Conservation (phyloP, 2,329 filamentous ascomycete genomes). For the Xylariaceae sp. region DNA sequence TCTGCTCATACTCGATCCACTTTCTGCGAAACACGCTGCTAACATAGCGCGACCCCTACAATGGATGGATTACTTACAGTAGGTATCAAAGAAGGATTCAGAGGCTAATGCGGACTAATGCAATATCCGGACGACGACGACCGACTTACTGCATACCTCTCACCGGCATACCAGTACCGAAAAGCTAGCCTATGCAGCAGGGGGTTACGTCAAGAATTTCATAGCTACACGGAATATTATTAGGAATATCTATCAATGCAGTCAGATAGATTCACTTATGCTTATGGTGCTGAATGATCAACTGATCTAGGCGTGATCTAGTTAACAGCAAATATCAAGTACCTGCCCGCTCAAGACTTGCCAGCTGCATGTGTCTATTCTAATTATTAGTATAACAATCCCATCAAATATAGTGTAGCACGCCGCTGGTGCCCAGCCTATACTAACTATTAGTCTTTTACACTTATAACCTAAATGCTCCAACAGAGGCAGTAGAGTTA, state of each 20-base stretch:
- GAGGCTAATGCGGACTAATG: no score
- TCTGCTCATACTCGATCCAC: no score
- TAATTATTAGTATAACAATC: slow-evolving; percentile 11
- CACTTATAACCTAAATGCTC: not conserved
- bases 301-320: no score
- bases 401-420: not conserved
- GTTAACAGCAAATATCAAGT: not conserved
- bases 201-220: not conserved
- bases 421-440: not conserved
- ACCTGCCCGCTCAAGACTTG: slow-evolving; percentile 2
- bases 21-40: no score
- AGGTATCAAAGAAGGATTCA: no score
- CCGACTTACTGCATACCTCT: no score
- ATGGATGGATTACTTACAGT: no score
- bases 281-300: not conserved
- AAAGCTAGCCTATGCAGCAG: not conserved
- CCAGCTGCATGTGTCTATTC: not conserved
- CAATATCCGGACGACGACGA: no score
- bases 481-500: slow-evolving; percentile 4
- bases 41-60: no score
- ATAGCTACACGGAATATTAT: slow-evolving; percentile 1
- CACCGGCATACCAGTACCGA: no score
- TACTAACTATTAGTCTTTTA: not conserved
- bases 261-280: slow-evolving; percentile 12
- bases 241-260: slow-evolving; percentile 10